Base-by-base conservation (phyloP, 345 rosid species). In the Populus deltoides region DNA sequence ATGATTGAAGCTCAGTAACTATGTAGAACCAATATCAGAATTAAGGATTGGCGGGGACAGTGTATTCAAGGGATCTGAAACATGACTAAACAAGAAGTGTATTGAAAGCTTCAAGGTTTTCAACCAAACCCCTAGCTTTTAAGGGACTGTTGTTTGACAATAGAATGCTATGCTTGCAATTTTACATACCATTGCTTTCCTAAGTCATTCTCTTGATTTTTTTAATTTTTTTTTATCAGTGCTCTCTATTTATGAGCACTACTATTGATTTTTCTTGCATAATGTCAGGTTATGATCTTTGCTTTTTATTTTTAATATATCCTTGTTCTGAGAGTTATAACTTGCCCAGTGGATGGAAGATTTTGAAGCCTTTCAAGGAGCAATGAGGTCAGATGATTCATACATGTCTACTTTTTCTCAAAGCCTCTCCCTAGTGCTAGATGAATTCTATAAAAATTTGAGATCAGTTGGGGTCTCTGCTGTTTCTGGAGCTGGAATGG, bases 391-490 rank as follows among this genome's bases (percentile, higher is more conserved):
- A n/a, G 97, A 92, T 85, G 71, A 83, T 55, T 84, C 97, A 0
- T 87, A 91, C 83, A 61, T 90, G 7, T 81, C 97, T n/a, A 86
- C 91, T 38, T 82, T 91, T 79, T 81, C 94, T n/a, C 85, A 88
- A 73, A 91, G 94, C 81, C 94, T 92, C 66, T 85, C 89, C 41
- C 87, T 92, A 43, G 84, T 86, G 17, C 92, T 92, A 4, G 91
- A 84, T 63, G 94, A 92, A 76, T 91, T 92, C 78, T 92, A 92
- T 75, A 83, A 80, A 55, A 92, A 91, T 33, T 82, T 92, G 78
- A 86, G 82, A 70, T 89, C 93, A 55, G 94, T 90, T 73, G 97
- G 97, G 72, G 94, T 92, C 65, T 92, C 97, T 72, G 94, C 97
- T 51, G 86, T 92, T 77, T 79, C 97, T 72, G 97, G 97, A 81